Base-by-base conservation (phyloP, 345 rosid species). In the Erodium maritimum region DNA sequence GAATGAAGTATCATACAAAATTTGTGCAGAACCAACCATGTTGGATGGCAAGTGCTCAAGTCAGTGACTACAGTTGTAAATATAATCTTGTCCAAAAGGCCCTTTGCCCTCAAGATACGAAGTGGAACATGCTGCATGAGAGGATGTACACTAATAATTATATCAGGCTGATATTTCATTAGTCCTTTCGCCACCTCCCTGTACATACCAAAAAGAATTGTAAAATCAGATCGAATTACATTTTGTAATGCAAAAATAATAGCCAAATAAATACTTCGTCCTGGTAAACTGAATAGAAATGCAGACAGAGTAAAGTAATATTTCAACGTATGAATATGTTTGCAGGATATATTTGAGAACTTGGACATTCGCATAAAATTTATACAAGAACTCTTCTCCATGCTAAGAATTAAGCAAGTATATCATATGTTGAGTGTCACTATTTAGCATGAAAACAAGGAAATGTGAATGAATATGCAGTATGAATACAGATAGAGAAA, bases 101-200 rank as follows among this genome's bases (percentile, higher is more conserved):
- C 99, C 68, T 81, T 94, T 19, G 91, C 77, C 78, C 83, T 84
- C 77, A 94, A 68, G 64, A 94, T 77, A 62, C 97, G 95, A 72
- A 94, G 95, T 25, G 99, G 99, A 67, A 94, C 99, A 24, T 94
- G 99, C 65, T 94, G 99, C 97, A 94, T 87, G 61, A 94, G 75
- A 2, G 97, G 97, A 75, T 94, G 99, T 20, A 94, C 99, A 63
- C 99, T 94, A 48, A 90, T 82, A 71, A 94, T 90, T 55, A 94
- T 79, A 67, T 94, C 90, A 0, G 99, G 99, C 76, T 85, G 85
- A 74, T 94, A 94, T 65, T 94, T 94, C 99, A 94, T 86, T 67
- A 94, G 75, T 55, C 99, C 99, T 73, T 81, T 87, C 12, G 96
- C 96, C 57, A 94, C 86, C 78, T 94, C 99, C 62, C 97, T 94